These are phyloP conservation scores for Diaporthe ilicicola DNA, from an alignment of 2,329 filamentous ascomycete genomes.

Conservation along the genomic window DNA sequence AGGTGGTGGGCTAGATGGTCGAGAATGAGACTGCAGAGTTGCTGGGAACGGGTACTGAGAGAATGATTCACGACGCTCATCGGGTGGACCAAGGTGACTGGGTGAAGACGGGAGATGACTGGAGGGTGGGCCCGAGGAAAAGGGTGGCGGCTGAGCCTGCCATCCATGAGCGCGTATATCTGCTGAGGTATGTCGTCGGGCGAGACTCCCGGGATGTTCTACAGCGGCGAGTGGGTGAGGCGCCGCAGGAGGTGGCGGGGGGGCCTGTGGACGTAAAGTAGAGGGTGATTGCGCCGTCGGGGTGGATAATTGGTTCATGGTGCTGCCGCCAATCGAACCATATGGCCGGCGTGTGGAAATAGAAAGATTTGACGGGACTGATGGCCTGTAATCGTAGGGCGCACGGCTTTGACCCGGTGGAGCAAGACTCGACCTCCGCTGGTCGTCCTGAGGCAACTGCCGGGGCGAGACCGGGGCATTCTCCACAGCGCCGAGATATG, in stretches of 20 bases:
- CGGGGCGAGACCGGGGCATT: constrained; percentile 86
- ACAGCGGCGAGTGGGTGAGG: constrained; percentile 67
- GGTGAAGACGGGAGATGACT: constrained; percentile 65
- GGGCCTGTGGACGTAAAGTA: constrained; percentile 73
- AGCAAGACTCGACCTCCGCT: constrained; percentile 74
- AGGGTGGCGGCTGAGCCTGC: constrained; percentile 70
- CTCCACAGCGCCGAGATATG: constrained; percentile 74
- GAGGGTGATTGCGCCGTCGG: constrained; percentile 72
- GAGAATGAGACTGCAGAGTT: constrained; percentile 58
- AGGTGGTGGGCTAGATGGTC: constrained; percentile 62
- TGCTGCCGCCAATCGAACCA: constrained; percentile 80
- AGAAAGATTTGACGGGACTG: constrained; percentile 83
- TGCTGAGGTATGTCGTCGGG: constrained; percentile 89
- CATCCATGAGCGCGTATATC: constrained; percentile 92
- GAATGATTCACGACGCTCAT: constrained; percentile 65
- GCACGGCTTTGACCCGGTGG: constrained; percentile 63
- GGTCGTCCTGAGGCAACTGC: constrained; percentile 86
- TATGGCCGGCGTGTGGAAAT: constrained; percentile 80
- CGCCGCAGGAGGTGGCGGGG: constrained; percentile 62
- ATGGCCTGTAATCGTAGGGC: constrained; percentile 74
- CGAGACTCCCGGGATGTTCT: constrained; percentile 73
- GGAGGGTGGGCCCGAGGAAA: constrained; percentile 65
- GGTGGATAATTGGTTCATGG: constrained; percentile 16
- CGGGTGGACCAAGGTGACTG: constrained; percentile 57
- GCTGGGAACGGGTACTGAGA: constrained; percentile 62